These are phyloP conservation scores for Tricholoma furcatifolium DNA, from an alignment of 768 basidiomycete genomes.

Conservation along the genomic window DNA sequence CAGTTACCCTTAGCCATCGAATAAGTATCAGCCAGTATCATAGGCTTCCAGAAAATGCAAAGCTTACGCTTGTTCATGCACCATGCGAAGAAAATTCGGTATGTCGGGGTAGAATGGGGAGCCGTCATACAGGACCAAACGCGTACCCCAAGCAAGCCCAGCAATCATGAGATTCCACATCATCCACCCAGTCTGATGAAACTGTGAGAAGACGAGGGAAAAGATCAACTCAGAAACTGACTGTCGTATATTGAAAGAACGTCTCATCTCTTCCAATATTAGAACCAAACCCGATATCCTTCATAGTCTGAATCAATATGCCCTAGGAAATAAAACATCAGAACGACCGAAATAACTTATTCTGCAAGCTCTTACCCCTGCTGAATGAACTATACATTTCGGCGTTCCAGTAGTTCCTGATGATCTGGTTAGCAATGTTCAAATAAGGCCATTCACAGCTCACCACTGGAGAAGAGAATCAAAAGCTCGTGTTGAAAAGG, in stretches of 20 bases:
- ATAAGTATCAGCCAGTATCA: background rate
- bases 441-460: background rate
- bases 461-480: slow-evolving; percentile 62
- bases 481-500: slow-evolving; percentile 77
- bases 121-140: slow-evolving; percentile 62
- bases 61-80: slow-evolving; percentile 52
- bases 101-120: slow-evolving; percentile 63
- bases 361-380: slow-evolving; percentile 47
- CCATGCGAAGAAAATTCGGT: slow-evolving; percentile 47
- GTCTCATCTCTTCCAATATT: slow-evolving; percentile 47
- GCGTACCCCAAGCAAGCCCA: slow-evolving; percentile 47
- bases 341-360: background rate
- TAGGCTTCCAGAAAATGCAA: background rate
- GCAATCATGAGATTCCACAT: slow-evolving; percentile 69
- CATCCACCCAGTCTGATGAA: slow-evolving; percentile 73
- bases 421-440: slow-evolving; percentile 19
- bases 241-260: slow-evolving; percentile 72
- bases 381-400: slow-evolving; percentile 78
- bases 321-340: slow-evolving; percentile 42
- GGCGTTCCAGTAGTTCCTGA: slow-evolving; percentile 80
- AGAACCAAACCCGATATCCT: slow-evolving; percentile 46
- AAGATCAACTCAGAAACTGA: slow-evolving; percentile 22
- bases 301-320: slow-evolving; percentile 65
- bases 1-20: slow-evolving; percentile 25
- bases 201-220: background rate